These are phyloP conservation scores for Trametes hirsuta DNA, from an alignment of 1,284 basidiomycete species.

Conservation along the genomic window DNA sequence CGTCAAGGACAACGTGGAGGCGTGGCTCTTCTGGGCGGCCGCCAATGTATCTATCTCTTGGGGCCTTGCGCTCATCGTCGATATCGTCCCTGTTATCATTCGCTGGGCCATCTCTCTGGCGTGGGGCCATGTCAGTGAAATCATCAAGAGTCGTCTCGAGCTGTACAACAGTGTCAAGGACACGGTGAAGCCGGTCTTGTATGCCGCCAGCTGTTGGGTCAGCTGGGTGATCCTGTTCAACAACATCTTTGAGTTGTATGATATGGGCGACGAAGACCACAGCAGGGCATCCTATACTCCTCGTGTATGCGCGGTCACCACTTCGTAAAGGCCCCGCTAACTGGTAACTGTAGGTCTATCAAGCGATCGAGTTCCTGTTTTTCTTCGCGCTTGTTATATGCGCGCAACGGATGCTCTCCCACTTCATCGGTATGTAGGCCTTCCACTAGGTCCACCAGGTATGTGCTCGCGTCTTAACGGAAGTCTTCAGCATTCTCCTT, in stretches of 20 bases:
- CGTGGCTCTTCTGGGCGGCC: slow-evolving; percentile 81
- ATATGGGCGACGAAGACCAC: slow-evolving; percentile 39
- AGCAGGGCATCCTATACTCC: slow-evolving; percentile 64
- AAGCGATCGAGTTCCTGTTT: slow-evolving; percentile 71
- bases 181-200: slow-evolving; percentile 68
- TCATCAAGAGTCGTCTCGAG: slow-evolving; percentile 65
- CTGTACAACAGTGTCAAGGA: slow-evolving; percentile 70
- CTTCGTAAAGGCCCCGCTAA: not conserved
- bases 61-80: slow-evolving; percentile 71
- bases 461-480: not conserved
- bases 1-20: slow-evolving; percentile 68
- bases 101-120: slow-evolving; percentile 55
- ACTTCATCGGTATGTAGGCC: slow-evolving; percentile 49
- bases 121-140: slow-evolving; percentile 78
- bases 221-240: slow-evolving; percentile 74
- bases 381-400: slow-evolving; percentile 67
- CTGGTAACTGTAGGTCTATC: slow-evolving; percentile 42
- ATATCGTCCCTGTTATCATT: slow-evolving; percentile 60
- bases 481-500: slow-evolving; percentile 60
- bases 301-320: slow-evolving; percentile 29
- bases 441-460: not conserved
- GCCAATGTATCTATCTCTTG: slow-evolving; percentile 76
- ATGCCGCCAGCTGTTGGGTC: slow-evolving; percentile 65
- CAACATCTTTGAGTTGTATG: slow-evolving; percentile 60
- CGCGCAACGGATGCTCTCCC: slow-evolving; percentile 65